phyloP scores from a whole-genome alignment of 2,329 filamentous ascomycete species.

The Phialophora expanda region DNA sequence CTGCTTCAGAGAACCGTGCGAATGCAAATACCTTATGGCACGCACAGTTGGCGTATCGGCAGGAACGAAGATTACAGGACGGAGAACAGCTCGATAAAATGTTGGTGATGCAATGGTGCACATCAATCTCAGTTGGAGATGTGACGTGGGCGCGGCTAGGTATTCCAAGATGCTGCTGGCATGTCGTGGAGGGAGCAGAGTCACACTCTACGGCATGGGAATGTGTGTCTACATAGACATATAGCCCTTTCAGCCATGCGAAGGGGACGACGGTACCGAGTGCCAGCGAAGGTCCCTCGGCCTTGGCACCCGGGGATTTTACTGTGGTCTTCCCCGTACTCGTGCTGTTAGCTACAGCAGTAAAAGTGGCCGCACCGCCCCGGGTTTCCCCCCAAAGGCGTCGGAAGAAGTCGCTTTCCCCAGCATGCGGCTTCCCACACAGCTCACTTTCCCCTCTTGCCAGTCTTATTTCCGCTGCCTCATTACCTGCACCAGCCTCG shows the following conservation, averaged over 20 bases:
- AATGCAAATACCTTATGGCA: not conserved
- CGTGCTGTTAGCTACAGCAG: too few relatives aligned
- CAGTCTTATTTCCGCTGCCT: conserved; percentile 17
- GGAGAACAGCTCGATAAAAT: not conserved
- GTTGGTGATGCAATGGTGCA: not conserved
- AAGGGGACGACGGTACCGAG: too few relatives aligned
- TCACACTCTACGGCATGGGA: too few relatives aligned
- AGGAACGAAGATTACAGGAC: not conserved
- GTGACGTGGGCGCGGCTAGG: too few relatives aligned
- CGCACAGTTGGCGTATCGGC: not conserved
- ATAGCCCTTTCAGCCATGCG: too few relatives aligned
- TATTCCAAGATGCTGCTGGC: too few relatives aligned
- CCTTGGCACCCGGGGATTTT: too few relatives aligned
- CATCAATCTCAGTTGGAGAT: too few relatives aligned
- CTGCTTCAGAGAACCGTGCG: not conserved
- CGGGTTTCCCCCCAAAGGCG: not conserved
- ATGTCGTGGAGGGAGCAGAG: too few relatives aligned
- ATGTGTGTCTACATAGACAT: too few relatives aligned
- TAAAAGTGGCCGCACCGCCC: not conserved
- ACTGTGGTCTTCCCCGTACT: too few relatives aligned
- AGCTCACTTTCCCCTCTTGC: conserved; percentile 10
- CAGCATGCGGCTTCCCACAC: not conserved
- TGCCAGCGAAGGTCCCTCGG: too few relatives aligned
- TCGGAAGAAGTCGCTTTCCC: not conserved
- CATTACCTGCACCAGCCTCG: conserved; percentile 6